Conservation (phyloP, 805 yeast species). For the Yarrowia deformans region DNA sequence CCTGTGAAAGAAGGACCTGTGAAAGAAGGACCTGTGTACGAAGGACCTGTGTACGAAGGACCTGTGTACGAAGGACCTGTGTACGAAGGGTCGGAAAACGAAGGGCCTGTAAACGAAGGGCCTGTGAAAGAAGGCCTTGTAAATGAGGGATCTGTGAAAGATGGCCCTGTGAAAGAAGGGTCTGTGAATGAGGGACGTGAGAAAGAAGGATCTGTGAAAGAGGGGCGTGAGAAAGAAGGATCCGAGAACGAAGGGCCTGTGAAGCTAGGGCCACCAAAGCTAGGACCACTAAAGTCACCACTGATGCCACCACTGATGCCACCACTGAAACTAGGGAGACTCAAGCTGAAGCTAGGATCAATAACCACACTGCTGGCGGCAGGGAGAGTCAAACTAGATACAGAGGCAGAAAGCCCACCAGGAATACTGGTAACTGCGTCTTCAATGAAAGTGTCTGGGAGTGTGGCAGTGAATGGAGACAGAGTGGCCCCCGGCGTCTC, state of each 20-base stretch:
- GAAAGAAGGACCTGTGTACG: background rate
- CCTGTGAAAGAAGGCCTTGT: background rate
- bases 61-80: background rate
- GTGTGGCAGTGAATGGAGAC: background rate
- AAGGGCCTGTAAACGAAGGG: background rate
- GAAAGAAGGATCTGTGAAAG: too few species aligned
- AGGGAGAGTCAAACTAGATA: background rate
- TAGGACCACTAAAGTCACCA: background rate
- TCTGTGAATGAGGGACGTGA: too few species aligned
- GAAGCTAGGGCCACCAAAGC: background rate
- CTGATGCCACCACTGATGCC: too few species aligned
- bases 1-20: background rate
- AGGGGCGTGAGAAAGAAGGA: too few species aligned
- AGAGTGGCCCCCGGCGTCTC: background rate
- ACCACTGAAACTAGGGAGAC: too few species aligned
- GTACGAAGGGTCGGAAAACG: background rate
- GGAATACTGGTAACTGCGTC: background rate
- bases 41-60: background rate
- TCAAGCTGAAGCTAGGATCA: too few species aligned
- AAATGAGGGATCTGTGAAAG: too few species aligned
- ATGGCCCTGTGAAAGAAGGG: too few species aligned
- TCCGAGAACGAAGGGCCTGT: too few species aligned
- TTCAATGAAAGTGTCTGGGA: background rate
- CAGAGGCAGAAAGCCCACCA: background rate
- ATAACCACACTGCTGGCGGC: too few species aligned